Evolutionary conservation across 352 stramenopile genomes (phyloP).

Genomic region (Globisporangium emineosum): DNA sequence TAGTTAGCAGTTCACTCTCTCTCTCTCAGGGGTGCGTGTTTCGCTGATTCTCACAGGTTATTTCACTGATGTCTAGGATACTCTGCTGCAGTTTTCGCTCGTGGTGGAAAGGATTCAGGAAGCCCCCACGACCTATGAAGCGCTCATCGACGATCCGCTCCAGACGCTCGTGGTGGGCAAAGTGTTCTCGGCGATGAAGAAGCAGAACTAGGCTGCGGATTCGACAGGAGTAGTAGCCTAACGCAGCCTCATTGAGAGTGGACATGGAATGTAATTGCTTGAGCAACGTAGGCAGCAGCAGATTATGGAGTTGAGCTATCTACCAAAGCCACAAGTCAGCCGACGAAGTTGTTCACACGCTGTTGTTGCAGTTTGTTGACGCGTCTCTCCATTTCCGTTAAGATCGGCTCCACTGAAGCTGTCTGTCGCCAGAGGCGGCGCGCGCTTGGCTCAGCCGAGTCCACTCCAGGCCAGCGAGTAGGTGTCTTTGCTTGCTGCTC

Average conservation of each 20-base stretch:
- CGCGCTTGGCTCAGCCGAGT: too few species aligned
- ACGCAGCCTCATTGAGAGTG: background rate
- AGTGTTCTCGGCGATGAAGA: background rate
- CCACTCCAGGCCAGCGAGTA: too few species aligned
- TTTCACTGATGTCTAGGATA: conserved; percentile 37
- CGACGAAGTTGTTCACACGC: background rate
- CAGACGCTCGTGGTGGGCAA: conserved; percentile 13
- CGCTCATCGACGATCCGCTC: conserved; percentile 16
- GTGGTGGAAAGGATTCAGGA: conserved; percentile 56
- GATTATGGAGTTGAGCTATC: background rate
- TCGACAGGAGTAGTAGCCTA: background rate
- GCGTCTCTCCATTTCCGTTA: too few species aligned
- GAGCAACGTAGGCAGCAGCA: background rate
- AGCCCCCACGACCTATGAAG: conserved; percentile 43
- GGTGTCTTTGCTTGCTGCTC: too few species aligned
- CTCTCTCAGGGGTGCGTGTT: too few species aligned
- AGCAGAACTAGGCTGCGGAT: background rate
- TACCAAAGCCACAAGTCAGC: background rate
- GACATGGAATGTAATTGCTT: background rate
- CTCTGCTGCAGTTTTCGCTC: conserved; percentile 54
- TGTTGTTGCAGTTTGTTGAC: too few species aligned
- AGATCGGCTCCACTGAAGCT: too few species aligned
- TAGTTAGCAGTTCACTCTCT: too few species aligned
- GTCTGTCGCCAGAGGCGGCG: too few species aligned
- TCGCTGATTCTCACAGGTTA: background rate